These are phyloP conservation scores for Xylogone sp. DNA, from an alignment of 2,329 filamentous ascomycete species.

Conservation along the genomic window DNA sequence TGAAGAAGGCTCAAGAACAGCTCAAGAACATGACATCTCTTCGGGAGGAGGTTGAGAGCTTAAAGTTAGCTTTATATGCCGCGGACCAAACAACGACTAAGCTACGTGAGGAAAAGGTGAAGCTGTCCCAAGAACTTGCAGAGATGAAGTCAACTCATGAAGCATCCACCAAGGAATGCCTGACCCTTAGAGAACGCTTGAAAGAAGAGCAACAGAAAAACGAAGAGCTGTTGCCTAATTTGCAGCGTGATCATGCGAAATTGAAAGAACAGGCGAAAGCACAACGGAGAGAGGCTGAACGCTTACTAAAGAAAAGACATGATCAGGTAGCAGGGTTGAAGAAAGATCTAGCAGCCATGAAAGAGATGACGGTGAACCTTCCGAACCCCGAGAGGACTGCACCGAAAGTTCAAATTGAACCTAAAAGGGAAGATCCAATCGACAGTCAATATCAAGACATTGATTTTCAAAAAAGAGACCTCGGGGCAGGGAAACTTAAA, in stretches of 20 bases:
- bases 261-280: conserved; percentile 51
- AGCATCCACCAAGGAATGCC: conserved; percentile 26
- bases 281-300: conserved; percentile 51
- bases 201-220: conserved; percentile 40
- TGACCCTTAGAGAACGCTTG: conserved; percentile 37
- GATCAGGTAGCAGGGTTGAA: conserved; percentile 53
- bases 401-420: conserved; percentile 13
- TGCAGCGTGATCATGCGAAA: conserved; percentile 49
- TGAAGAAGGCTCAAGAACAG: conserved; percentile 51
- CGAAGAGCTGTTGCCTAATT: conserved; percentile 44
- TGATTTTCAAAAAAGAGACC: not conserved
- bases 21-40: conserved; percentile 48
- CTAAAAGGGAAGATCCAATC: conserved; percentile 4
- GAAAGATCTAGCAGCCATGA: conserved; percentile 46
- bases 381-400: conserved; percentile 14
- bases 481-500: not conserved
- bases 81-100: conserved; percentile 33
- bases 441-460: not conserved
- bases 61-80: conserved; percentile 46
- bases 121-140: conserved; percentile 23
- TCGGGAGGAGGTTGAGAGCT: conserved; percentile 47
- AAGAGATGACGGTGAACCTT: conserved; percentile 19
- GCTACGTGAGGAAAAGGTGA: conserved; percentile 26
- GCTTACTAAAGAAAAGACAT: conserved; percentile 53
- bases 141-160: conserved; percentile 22